phyloP scores from a whole-genome alignment of 2,329 filamentous ascomycete species.

The Falciphora oryzae region DNA sequence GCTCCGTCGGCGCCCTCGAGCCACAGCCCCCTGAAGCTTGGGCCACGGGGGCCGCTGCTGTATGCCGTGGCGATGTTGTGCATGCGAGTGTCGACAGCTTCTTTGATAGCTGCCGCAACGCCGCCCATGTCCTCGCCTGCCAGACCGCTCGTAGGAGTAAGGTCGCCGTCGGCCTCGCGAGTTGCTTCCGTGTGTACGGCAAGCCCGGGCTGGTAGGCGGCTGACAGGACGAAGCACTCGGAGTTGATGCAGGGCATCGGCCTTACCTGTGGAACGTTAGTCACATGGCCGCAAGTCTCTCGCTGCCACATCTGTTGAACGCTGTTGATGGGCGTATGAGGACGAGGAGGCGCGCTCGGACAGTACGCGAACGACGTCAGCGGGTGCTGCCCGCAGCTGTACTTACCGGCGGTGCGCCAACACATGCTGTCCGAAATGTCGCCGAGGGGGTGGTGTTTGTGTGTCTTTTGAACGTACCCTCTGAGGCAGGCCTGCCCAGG shows the following conservation, averaged over 20 bases:
- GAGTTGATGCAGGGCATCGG: neutral
- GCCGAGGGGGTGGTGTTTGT: neutral
- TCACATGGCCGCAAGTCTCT: neutral
- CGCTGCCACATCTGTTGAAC: neutral
- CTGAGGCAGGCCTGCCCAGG: too few species aligned
- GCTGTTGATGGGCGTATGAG: neutral
- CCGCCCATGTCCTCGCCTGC: too few species aligned
- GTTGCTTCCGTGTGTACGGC: too few species aligned
- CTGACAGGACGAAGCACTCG: neutral
- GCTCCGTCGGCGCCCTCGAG: neutral
- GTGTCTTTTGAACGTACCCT: neutral
- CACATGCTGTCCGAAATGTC: neutral
- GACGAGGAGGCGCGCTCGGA: neutral
- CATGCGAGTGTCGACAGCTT: too few species aligned
- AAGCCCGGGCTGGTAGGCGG: neutral
- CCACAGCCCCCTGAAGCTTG: neutral
- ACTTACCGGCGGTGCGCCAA: neutral
- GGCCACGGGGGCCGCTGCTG: neutral
- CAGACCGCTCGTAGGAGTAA: too few species aligned
- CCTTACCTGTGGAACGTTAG: neutral
- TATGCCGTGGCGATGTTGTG: too few species aligned
- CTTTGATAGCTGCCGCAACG: too few species aligned
- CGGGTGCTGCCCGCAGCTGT: neutral
- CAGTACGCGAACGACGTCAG: neutral
- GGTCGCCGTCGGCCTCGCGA: neutral